Conservation (phyloP, 495 filamentous ascomycete genomes). For the Aspergillus taichungensis region DNA sequence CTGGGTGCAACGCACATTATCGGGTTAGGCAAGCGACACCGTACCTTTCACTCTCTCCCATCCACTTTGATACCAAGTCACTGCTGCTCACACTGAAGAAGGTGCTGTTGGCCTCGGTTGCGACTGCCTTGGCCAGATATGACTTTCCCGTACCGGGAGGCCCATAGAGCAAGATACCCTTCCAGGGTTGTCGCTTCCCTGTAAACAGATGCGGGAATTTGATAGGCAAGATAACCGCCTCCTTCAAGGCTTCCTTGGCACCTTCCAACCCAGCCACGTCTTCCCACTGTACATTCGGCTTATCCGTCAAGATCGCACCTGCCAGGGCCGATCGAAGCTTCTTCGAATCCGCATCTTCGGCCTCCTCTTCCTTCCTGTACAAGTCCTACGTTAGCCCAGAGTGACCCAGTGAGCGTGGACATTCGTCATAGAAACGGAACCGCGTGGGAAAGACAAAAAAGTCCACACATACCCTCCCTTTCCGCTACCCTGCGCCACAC, state of each 20-base stretch:
- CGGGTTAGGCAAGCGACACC: constrained; percentile 6
- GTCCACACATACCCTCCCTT: constrained; percentile 50
- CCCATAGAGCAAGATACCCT: constrained; percentile 92
- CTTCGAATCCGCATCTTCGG: constrained; percentile 83
- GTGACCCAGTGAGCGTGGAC: background rate
- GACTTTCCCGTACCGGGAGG: constrained; percentile 96
- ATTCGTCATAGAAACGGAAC: background rate
- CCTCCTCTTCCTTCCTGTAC: constrained; percentile 48
- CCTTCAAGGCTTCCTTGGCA: constrained; percentile 95
- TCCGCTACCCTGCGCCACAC: constrained; percentile 58
- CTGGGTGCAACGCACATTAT: background rate
- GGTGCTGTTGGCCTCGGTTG: constrained; percentile 98
- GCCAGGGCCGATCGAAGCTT: constrained; percentile 85
- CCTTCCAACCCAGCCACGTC: constrained; percentile 94
- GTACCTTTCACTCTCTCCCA: constrained; percentile 97
- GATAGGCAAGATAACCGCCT: constrained; percentile 93
- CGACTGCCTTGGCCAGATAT: constrained; percentile 93
- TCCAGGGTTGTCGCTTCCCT: constrained; percentile 98
- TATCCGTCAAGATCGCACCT: constrained; percentile 87
- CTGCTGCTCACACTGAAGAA: constrained; percentile 98
- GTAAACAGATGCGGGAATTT: constrained; percentile 96
- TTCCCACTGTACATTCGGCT: constrained; percentile 94
- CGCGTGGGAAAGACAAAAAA: constrained; percentile 1
- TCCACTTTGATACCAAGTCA: constrained; percentile 97
- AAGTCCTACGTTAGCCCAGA: background rate